Percentiles rank a stretch among this genome's conserved stretches.
Conservation (phyloP, 2,329 filamentous ascomycete genomes). For the Cladophialophora carrionii region DNA sequence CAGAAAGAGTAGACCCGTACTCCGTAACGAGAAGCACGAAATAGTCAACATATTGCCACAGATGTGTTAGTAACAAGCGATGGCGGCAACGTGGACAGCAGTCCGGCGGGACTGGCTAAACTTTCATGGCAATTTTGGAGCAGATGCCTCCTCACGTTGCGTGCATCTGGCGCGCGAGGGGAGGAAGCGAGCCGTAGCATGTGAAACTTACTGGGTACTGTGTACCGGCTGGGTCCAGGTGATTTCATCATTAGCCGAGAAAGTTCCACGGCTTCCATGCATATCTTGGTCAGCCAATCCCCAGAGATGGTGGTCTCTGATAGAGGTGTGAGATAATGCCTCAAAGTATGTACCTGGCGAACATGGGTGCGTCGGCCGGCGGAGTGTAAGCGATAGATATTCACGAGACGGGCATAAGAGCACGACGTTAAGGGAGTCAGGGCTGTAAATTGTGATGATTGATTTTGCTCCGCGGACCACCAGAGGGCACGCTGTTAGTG, state of each 20-base stretch:
- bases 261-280: conserved; percentile 9
- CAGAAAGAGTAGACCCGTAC: background rate
- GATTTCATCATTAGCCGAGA: background rate
- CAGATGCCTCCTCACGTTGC: background rate
- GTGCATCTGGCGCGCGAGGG: background rate
- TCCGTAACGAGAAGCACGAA: background rate
- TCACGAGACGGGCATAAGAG: background rate
- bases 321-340: background rate
- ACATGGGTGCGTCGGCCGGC: background rate
- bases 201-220: background rate
- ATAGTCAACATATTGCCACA: background rate
- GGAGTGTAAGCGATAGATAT: too few relatives aligned
- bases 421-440: background rate
- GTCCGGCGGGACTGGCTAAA: background rate
- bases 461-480: background rate
- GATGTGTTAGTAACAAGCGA: background rate
- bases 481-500: background rate
- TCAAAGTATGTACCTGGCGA: background rate
- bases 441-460: background rate
- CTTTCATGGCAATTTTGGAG: background rate
- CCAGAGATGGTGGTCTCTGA: background rate
- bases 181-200: background rate
- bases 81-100: background rate
- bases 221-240: background rate
- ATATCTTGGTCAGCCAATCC: conserved; percentile 5